phyloP scores from a whole-genome alignment of 2,329 filamentous ascomycete species.

The Escovopsis weberi region DNA sequence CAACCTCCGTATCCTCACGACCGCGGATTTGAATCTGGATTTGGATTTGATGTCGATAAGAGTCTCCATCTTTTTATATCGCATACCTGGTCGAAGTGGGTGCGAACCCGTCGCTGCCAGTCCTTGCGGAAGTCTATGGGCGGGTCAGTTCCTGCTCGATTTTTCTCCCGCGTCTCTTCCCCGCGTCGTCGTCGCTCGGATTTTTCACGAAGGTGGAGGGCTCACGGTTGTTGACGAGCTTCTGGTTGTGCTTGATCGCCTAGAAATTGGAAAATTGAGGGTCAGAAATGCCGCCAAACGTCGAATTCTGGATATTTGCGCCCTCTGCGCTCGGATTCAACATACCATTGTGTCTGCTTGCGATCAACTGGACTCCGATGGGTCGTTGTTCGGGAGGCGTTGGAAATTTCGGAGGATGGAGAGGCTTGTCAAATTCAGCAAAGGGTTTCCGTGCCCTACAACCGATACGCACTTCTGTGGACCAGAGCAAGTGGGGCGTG shows the following conservation, averaged over 20 bases:
- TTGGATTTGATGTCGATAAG: not conserved
- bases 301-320: conserved; percentile 9
- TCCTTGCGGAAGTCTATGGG: conserved; percentile 91
- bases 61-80: conserved; percentile 5
- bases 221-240: conserved; percentile 91
- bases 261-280: conserved; percentile 22
- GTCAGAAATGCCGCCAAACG: conserved; percentile 13
- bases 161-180: too few relatives aligned
- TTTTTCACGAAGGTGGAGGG: conserved; percentile 14
- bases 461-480: conserved; percentile 16
- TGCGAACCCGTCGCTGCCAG: conserved; percentile 97
- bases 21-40: conserved; percentile 3
- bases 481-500: conserved; percentile 13
- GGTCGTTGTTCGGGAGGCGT: conserved; percentile 26
- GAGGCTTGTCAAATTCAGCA: conserved; percentile 25
- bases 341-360: conserved; percentile 41
- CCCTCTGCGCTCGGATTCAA: too few relatives aligned
- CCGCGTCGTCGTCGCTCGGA: conserved; percentile 12
- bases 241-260: conserved; percentile 99
- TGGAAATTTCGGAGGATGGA: conserved; percentile 21
- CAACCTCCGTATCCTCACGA: conserved; percentile 12
- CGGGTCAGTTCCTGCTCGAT: conserved; percentile 21
- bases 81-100: conserved; percentile 98
- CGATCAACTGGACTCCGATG: conserved; percentile 33
- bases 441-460: conserved; percentile 30